Evolutionary conservation across 306 rosid genomes (phyloP).

Genomic region (Dalbergia oliveri): DNA sequence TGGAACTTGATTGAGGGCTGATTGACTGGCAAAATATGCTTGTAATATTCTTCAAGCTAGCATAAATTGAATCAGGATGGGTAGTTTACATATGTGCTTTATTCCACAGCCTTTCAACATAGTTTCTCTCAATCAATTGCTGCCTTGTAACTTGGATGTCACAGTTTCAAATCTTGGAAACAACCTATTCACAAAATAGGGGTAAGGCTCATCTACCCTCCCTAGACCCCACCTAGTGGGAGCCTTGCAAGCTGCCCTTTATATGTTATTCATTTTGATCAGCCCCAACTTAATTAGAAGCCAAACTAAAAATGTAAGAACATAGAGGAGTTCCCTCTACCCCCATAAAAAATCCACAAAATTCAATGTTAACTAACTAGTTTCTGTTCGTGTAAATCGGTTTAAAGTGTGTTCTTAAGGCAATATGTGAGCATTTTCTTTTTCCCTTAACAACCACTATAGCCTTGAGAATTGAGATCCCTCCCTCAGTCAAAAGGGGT

Average conservation of each 20-base stretch:
- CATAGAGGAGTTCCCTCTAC: background rate
- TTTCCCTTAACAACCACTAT: slow-evolving; percentile 18
- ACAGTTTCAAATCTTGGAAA: no score
- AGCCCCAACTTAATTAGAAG: background rate
- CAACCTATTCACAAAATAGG: no score
- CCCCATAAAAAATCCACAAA: background rate
- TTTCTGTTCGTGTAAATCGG: background rate
- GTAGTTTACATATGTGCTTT: background rate
- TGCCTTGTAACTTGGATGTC: no score
- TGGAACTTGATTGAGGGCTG: background rate
- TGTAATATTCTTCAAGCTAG: slow-evolving; percentile 5
- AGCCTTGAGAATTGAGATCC: background rate
- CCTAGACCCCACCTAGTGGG: no score
- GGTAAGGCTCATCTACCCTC: no score
- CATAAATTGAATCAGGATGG: background rate
- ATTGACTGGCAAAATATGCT: background rate
- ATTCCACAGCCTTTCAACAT: background rate
- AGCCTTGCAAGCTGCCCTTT: no score
- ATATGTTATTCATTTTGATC: background rate
- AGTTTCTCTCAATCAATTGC: no score
- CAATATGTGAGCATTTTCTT: slow-evolving; percentile 2
- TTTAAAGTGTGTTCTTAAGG: slow-evolving; percentile 10
- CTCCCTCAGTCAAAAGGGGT: background rate
- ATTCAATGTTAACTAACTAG: background rate
- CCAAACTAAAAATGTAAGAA: no score